Evolutionary conservation across 805 yeast genomes (phyloP), one percentile per base, ranked within the genome.

Genomic region (Zygosaccharomyces pseudorouxii): DNA sequence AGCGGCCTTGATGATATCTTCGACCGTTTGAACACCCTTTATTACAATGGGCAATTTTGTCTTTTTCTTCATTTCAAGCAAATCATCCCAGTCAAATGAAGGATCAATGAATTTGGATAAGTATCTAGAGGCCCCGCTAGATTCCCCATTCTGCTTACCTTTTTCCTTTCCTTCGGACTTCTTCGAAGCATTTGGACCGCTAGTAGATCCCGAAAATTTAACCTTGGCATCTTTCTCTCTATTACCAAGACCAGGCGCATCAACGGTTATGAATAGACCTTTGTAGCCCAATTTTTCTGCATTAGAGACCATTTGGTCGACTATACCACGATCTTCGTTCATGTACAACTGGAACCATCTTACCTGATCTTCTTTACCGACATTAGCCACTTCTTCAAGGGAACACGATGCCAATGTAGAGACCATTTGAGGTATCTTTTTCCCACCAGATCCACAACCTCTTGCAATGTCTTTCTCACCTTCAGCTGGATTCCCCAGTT

Each of bases 271-370:
- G 62, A 89, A 89, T 29, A 89, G 72, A 3, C 93, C 96, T 58
- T 83, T 83, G 65, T 86, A 76, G 1, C 95, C 95, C 47, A 85
- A 71, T 44, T 70, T 61, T 63, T 85, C 90, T 12, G 89, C 93
- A 57, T 82, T 82, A 57, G 75, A 73, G n/a, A 89, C 79, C 54
- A 84, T 72, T 28, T 74, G 69, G 45, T 73, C 71, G 29, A 89
- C 78, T 46, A 81, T 72, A n/a, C 75, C 73, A 45, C 93, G 75
- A 65, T 89, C 90, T 14, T 82, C 71, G 59, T 87, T 86, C 39
- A 89, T 93, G 60, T 89, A 89, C 44, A 89, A 72, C 68, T 89
- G 97, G 65, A 81, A 81, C 97, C 97, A 89, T 63, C 87, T 90
- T 7, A 83, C 74, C 64, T 89, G 96, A 11, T 58, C 58, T 35